Conservation (phyloP, 495 filamentous ascomycete species). For the Penicillium riverlandense region DNA sequence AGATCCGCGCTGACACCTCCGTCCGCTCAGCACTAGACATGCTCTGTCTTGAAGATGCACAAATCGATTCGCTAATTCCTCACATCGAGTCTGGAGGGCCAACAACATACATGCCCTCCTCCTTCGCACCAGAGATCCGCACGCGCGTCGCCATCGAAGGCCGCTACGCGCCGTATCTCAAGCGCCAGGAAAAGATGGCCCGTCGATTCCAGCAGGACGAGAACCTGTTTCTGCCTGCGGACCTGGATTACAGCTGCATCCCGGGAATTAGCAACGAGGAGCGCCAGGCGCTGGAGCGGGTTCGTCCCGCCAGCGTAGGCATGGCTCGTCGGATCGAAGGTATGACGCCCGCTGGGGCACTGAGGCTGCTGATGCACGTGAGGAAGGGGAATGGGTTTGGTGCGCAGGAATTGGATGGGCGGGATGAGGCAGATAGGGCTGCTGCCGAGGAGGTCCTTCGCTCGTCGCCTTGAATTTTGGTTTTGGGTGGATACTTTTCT, state of each 20-base stretch:
- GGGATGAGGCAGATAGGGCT: background rate
- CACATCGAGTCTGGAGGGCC: conserved; percentile 41
- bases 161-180: conserved; percentile 77
- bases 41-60: conserved; percentile 53
- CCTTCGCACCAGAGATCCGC: conserved; percentile 49
- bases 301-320: conserved; percentile 74
- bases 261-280: conserved; percentile 74
- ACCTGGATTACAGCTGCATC: conserved; percentile 70
- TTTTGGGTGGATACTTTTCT: background rate
- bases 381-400: conserved; percentile 17
- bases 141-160: conserved; percentile 71
- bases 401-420: background rate
- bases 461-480: conserved; percentile 7
- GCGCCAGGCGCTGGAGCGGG: conserved; percentile 55
- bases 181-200: conserved; percentile 57
- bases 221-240: conserved; percentile 58
- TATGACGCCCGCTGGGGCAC: conserved; percentile 45
- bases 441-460: conserved; percentile 8
- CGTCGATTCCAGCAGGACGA: conserved; percentile 69
- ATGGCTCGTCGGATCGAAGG: conserved; percentile 88
- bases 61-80: conserved; percentile 45
- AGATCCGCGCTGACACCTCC: conserved; percentile 50
- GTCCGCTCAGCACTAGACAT: conserved; percentile 68
- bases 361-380: conserved; percentile 40
- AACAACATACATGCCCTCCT: conserved; percentile 31